Base-by-base conservation (phyloP, 2,329 filamentous ascomycete species). In the Cryphonectria carpinicola region DNA sequence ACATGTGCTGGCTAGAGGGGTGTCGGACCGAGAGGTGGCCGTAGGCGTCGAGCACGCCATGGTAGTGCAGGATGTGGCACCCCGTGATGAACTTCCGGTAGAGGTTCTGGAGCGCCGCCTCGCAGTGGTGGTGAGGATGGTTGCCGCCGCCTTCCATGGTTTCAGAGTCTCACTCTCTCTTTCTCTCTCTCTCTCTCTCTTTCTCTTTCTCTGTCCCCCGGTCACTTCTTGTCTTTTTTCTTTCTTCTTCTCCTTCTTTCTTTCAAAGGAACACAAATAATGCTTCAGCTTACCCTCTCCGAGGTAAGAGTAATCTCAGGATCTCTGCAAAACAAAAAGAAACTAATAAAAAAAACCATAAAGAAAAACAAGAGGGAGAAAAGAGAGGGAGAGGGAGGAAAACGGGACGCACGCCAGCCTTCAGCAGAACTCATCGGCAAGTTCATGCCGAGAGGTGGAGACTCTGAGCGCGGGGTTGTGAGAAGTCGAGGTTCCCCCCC, bases 1-100 rank as follows among this genome's bases (percentile, higher is more conserved):
- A 87, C 63, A 80, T 78, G 3, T 80, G 76, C 1, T 81, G 75
- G 13, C 85, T 82, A 49, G 76, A 67, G 0, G 86, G 85, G 69
- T 86, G 82, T 7, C 87, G 81, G 28, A 87, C 79, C 2, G 86
- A 87, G 17, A 89, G 79, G 73, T 89, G 86, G 25, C 86, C 86
- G 74, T 85, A 88, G 0, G 84, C 86, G 70, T 88, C 86, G 49
- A 89, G 75, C 10, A 88, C 80, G 63, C 79, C 79, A 65, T 86
- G 79, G 67, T 84, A 76, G 76, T 87, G 84, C 3, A 88, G 81
- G 68, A 88, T 86, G 74, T 87, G 85, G 72, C 80, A 82, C 35
- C 83, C 84, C 7, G 79, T 81, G 28, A 86, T 82, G 37, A 86
- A 73, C 35, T 73, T 75, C 13, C 73, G 62, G 58, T 70, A 61